Evolutionary conservation across 768 basidiomycete species (phyloP).

Genomic region (Pholiota molesta): DNA sequence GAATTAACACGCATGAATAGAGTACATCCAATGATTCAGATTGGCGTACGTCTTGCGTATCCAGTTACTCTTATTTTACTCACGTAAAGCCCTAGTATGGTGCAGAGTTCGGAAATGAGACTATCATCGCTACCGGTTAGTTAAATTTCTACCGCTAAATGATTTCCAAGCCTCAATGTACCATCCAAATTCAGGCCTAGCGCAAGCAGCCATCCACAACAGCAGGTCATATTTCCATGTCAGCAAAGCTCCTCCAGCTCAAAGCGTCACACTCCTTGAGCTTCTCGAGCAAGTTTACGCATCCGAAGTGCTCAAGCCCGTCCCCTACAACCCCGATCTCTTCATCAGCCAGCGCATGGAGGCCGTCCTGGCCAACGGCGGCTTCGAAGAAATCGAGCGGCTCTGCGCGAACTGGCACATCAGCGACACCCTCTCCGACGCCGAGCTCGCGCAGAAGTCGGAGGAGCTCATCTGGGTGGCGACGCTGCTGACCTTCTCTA

Average conservation of each 20-base stretch:
- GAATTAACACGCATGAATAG: constrained; percentile 27
- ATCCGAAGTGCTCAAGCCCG: constrained; percentile 49
- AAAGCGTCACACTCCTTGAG: constrained; percentile 47
- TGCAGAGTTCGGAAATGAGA: constrained; percentile 52
- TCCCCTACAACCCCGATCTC: constrained; percentile 54
- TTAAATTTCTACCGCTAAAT: neutral
- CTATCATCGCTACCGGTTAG: constrained; percentile 52
- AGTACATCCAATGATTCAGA: constrained; percentile 57
- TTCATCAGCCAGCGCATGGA: constrained; percentile 38
- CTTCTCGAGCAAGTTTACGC: constrained; percentile 55
- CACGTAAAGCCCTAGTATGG: constrained; percentile 42
- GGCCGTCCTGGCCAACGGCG: constrained; percentile 37
- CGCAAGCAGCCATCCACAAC: constrained; percentile 49
- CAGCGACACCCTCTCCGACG: constrained; percentile 30
- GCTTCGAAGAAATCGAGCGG: constrained; percentile 46
- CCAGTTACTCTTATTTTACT: neutral
- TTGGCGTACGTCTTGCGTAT: constrained; percentile 45
- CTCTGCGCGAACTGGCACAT: constrained; percentile 46
- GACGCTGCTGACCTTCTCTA: constrained; percentile 50
- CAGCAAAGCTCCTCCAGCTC: constrained; percentile 17
- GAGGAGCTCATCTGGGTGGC: constrained; percentile 55
- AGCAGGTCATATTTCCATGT: constrained; percentile 35
- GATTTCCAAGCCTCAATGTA: neutral
- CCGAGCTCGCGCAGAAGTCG: constrained; percentile 41
- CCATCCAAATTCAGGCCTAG: constrained; percentile 40